These are phyloP conservation scores for Lichtheimia ornata DNA, from an alignment of 371 early-diverging fungal genomes.

Conservation along the genomic window DNA sequence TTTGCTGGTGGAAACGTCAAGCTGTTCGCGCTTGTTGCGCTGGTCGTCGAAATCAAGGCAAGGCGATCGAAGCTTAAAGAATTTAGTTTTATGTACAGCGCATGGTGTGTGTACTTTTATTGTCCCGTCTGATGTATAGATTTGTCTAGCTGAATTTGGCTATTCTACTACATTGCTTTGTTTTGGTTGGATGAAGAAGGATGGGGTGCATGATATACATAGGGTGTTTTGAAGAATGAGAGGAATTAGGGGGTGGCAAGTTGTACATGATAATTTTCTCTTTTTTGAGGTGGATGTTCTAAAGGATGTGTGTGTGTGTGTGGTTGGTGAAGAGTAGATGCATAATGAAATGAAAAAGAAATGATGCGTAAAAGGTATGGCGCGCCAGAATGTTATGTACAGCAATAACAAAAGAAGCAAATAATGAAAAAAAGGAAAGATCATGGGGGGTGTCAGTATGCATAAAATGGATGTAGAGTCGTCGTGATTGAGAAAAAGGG, in stretches of 20 bases:
- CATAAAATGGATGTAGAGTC: background rate
- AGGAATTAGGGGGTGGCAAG: background rate
- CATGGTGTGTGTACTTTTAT: conserved; percentile 1
- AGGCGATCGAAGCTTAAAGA: background rate
- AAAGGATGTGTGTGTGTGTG: too few relatives aligned
- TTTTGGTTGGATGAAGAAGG: background rate
- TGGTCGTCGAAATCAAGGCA: background rate
- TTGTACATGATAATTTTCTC: too few relatives aligned
- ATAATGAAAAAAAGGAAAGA: conserved; percentile 8
- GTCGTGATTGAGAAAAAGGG: background rate
- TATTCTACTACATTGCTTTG: conserved; percentile 7
- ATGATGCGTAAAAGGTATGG: too few relatives aligned
- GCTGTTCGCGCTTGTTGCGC: background rate
- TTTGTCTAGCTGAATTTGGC: too few relatives aligned
- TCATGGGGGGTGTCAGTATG: too few relatives aligned
- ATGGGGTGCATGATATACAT: conserved; percentile 8
- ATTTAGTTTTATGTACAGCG: background rate
- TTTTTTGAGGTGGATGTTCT: too few relatives aligned
- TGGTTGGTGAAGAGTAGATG: too few relatives aligned
- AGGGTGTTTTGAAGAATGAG: background rate
- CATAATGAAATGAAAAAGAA: too few relatives aligned
- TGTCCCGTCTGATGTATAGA: background rate
- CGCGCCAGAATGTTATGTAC: background rate
- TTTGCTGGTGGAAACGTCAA: conserved; percentile 15
- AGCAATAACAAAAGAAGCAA: background rate